Evolutionary conservation across 257 asterid genomes (phyloP).

Genomic region (Solanum pinnatisectum): DNA sequence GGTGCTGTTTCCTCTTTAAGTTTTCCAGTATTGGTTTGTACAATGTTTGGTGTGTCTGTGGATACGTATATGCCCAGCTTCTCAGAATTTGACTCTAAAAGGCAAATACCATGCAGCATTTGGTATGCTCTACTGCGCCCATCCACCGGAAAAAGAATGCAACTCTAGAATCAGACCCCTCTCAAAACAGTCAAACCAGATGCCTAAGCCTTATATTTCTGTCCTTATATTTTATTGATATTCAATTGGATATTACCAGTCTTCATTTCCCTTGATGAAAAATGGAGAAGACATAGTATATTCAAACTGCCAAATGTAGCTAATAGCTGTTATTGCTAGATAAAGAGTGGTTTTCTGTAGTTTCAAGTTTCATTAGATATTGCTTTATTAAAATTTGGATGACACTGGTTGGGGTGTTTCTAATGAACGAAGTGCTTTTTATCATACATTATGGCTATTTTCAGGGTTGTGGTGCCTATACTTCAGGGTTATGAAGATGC

Average conservation of each 20-base stretch:
- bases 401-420: not conserved
- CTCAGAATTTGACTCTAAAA: not conserved
- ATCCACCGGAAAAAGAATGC: not conserved
- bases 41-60: not conserved
- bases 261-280: not conserved
- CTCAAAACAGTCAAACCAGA: not conserved
- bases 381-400: not conserved
- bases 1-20: not conserved
- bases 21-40: not conserved
- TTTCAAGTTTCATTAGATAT: not conserved
- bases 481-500: conserved; percentile 90
- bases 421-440: conserved; percentile 1
- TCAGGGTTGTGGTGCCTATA: conserved; percentile 86
- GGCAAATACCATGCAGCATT: not conserved
- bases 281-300: not conserved
- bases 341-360: not conserved
- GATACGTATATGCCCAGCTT: not conserved
- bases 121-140: not conserved
- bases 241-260: not conserved
- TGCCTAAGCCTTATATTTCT: not conserved
- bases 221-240: not conserved
- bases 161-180: not conserved
- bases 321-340: not conserved
- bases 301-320: not conserved
- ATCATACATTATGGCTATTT: conserved; percentile 33